These are phyloP conservation scores for Biscogniauxia mediterranea DNA, from an alignment of 2,329 filamentous ascomycete genomes.

Conservation along the genomic window DNA sequence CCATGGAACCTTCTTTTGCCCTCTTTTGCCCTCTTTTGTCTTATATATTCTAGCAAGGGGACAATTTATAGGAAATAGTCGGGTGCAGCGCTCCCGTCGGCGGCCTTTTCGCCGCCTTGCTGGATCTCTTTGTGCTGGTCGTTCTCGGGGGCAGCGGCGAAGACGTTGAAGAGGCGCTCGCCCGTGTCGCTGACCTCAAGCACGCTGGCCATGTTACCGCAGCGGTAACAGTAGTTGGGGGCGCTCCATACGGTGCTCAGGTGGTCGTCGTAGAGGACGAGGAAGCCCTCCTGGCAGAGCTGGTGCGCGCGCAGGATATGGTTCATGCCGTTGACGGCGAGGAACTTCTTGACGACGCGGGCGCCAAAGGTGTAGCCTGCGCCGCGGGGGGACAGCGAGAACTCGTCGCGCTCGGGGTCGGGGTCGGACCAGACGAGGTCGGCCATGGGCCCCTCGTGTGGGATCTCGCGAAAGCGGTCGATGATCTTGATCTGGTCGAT, in stretches of 20 bases:
- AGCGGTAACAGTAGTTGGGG: conserved; percentile 92
- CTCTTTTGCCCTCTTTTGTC: not conserved
- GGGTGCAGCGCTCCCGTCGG: conserved; percentile 61
- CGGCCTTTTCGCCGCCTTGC: conserved; percentile 69
- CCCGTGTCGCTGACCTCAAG: conserved; percentile 92
- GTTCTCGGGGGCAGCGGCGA: conserved; percentile 94
- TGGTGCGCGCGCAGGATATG: conserved; percentile 98
- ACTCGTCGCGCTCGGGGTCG: conserved; percentile 95
- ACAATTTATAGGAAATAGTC: conserved; percentile 65
- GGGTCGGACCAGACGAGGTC: conserved; percentile 98
- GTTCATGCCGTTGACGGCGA: conserved; percentile 95
- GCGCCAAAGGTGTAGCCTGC: conserved; percentile 97
- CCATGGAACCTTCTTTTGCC: not conserved
- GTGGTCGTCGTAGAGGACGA: conserved; percentile 92
- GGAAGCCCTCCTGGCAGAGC: conserved; percentile 95
- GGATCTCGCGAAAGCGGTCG: conserved; percentile 96
- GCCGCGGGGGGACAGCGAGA: conserved; percentile 87
- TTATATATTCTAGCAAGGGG: too few species aligned
- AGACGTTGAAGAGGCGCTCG: conserved; percentile 95
- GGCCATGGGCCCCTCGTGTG: conserved; percentile 99
- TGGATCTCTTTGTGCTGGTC: conserved; percentile 86
- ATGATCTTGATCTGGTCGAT: conserved; percentile 99
- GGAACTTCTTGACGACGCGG: conserved; percentile 96
- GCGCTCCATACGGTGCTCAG: conserved; percentile 98
- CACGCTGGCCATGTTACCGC: conserved; percentile 95